A percentile compares a stretch with the other conserved stretches of the same genome.
Conservation (phyloP, 441 rosid species). For the Melastoma candidum region DNA sequence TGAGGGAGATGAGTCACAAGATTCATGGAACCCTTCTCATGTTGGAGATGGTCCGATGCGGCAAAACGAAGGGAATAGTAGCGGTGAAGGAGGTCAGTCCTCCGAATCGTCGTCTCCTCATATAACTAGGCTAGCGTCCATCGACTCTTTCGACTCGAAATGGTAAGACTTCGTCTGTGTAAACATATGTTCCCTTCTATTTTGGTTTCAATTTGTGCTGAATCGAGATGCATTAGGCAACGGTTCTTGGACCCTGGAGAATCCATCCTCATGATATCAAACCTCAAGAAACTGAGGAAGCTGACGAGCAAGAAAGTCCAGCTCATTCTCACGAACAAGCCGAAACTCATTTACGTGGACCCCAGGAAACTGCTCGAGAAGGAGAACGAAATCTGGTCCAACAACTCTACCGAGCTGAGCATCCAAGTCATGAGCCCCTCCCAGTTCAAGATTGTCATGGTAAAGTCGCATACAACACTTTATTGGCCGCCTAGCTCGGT, state of each 20-base stretch:
- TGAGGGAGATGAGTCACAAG: constrained; percentile 46
- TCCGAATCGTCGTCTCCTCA: constrained; percentile 40
- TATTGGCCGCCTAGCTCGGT: background rate
- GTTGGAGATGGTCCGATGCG: constrained; percentile 45
- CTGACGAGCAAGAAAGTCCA: constrained; percentile 95
- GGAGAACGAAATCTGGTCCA: constrained; percentile 86
- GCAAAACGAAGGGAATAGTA: constrained; percentile 42
- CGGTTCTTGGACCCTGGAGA: constrained; percentile 94
- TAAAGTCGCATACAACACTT: too few species aligned
- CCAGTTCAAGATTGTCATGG: too few species aligned
- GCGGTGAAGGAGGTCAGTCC: constrained; percentile 25
- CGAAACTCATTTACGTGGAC: constrained; percentile 82
- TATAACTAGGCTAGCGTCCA: constrained; percentile 77
- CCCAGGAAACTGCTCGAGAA: constrained; percentile 79
- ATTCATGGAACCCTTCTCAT: constrained; percentile 70
- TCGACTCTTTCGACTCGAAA: constrained; percentile 93
- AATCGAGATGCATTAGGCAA: constrained; percentile 47
- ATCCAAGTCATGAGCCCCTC: constrained; percentile 50
- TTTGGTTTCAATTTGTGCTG: too few species aligned
- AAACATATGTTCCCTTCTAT: too few species aligned
- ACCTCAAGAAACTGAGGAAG: constrained; percentile 90
- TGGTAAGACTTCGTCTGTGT: constrained; percentile 32
- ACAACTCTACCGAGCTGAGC: constrained; percentile 47
- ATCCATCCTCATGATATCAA: constrained; percentile 92
- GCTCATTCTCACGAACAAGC: constrained; percentile 94